A percentile compares a stretch with the other conserved stretches of the same genome.
Evolutionary conservation across 2,329 filamentous ascomycete species (phyloP).

Genomic region (Apiospora phragmitis): DNA sequence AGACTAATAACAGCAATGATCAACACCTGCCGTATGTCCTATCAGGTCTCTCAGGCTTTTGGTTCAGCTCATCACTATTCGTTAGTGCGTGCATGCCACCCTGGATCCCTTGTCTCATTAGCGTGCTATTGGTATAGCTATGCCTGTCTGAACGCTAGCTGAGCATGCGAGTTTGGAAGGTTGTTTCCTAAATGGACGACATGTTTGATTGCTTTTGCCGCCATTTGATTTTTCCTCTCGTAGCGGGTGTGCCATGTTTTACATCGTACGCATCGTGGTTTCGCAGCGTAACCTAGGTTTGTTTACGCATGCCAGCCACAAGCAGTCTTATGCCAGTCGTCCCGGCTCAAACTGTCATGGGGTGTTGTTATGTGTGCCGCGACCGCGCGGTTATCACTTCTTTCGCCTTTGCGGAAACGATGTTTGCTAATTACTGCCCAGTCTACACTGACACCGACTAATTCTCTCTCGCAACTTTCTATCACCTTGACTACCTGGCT

Average conservation of each 20-base stretch:
- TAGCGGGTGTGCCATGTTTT: neutral
- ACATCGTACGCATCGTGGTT: neutral
- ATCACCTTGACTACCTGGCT: no score
- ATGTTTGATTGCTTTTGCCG: neutral
- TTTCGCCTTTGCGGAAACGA: no score
- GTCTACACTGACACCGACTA: no score
- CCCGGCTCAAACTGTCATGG: no score
- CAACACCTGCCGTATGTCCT: neutral
- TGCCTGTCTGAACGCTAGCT: neutral
- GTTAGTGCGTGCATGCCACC: neutral
- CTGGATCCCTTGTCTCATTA: neutral
- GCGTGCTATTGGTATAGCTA: neutral
- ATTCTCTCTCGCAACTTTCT: no score
- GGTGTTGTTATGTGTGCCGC: no score
- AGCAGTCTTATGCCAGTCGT: no score
- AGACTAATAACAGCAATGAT: conserved; percentile 4
- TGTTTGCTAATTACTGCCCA: no score
- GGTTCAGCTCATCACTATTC: neutral
- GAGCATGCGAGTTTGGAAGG: neutral
- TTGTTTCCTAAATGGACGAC: neutral
- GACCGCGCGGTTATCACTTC: no score
- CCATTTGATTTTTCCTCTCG: neutral
- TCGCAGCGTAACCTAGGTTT: neutral
- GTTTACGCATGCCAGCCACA: neutral
- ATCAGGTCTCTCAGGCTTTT: neutral